A percentile compares a stretch with the other conserved stretches of the same genome.
phyloP scores from a whole-genome alignment of 1,139 yeast genomes.

The Tardiomyces digboiensis region DNA sequence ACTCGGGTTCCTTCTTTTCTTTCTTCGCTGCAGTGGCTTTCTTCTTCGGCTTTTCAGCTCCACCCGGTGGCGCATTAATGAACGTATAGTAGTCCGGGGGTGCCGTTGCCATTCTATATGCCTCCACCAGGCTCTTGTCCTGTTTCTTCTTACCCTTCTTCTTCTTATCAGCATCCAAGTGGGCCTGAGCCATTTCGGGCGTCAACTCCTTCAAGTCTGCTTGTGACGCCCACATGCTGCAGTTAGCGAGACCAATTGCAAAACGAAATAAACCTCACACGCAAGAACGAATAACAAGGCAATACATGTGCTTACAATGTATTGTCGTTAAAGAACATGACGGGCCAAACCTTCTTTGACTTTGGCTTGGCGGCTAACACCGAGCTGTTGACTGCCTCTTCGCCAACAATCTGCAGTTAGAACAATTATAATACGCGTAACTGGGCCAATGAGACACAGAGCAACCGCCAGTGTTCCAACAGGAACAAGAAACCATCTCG shows the following conservation, averaged over 20 bases:
- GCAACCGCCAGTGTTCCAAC: too few species aligned
- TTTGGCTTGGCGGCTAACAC: slow-evolving; percentile 21
- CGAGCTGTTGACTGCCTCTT: slow-evolving; percentile 16
- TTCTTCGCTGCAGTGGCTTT: background rate
- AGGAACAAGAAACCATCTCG: too few species aligned
- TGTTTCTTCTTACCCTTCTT: slow-evolving; percentile 11
- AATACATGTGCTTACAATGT: slow-evolving; percentile 1
- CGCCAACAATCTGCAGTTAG: slow-evolving; percentile 15
- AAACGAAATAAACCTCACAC: slow-evolving; percentile 7
- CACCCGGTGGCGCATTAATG: slow-evolving; percentile 19
- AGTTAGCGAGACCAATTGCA: too few species aligned
- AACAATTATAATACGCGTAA: too few species aligned
- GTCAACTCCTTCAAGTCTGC: slow-evolving; percentile 21
- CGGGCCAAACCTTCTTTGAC: slow-evolving; percentile 20
- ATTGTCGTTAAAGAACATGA: slow-evolving; percentile 23
- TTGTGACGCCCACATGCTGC: slow-evolving; percentile 23
- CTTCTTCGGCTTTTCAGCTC: slow-evolving; percentile 27
- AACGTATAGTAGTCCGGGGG: slow-evolving; percentile 24
- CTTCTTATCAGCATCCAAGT: slow-evolving; percentile 9
- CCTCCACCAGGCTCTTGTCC: slow-evolving; percentile 36
- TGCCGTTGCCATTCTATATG: slow-evolving; percentile 38
- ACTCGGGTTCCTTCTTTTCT: slow-evolving; percentile 4
- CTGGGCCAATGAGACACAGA: too few species aligned
- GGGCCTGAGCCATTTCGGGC: slow-evolving; percentile 19
- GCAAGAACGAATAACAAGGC: slow-evolving; percentile 13